Conservation (phyloP, 1,284 basidiomycete species). For the Sporisorium exsertum region DNA sequence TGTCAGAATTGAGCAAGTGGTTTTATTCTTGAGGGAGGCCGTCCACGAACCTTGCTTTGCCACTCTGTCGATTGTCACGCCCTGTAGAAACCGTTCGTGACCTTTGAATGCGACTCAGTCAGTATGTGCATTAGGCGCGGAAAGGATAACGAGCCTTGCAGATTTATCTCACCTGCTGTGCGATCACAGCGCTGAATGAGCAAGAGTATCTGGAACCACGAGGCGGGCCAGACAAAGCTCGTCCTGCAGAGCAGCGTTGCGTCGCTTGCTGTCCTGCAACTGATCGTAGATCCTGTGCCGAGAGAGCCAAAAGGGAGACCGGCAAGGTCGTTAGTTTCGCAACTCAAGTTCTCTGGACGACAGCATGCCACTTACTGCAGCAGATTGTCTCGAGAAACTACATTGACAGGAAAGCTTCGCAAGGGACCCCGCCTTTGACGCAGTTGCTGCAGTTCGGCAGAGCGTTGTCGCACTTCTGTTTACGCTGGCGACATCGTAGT, state of each 20-base stretch:
- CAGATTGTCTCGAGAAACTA: slow-evolving; percentile 35
- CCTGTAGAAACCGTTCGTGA: background rate
- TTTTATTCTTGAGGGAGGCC: too few species aligned
- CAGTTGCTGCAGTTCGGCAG: slow-evolving; percentile 46
- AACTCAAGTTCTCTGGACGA: background rate
- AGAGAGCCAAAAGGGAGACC: background rate
- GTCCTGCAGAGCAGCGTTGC: slow-evolving; percentile 21
- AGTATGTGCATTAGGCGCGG: background rate
- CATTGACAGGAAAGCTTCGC: slow-evolving; percentile 31
- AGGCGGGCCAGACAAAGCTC: slow-evolving; percentile 25
- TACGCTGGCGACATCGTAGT: slow-evolving; percentile 45
- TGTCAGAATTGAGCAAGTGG: too few species aligned
- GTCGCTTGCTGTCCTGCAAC: slow-evolving; percentile 27
- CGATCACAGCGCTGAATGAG: slow-evolving; percentile 19
- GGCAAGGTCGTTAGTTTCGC: background rate
- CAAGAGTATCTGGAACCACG: slow-evolving; percentile 18
- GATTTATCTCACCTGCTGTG: slow-evolving; percentile 23
- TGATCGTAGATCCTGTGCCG: slow-evolving; percentile 22
- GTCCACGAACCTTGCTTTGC: slow-evolving; percentile 17
- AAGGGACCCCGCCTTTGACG: slow-evolving; percentile 34
- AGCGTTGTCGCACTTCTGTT: slow-evolving; percentile 48
- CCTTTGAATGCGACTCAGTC: background rate
- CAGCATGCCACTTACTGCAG: slow-evolving; percentile 23
- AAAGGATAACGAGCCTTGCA: too few species aligned
- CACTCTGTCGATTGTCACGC: background rate